A percentile compares a stretch with the other conserved stretches of the same genome.
phyloP scores from a whole-genome alignment of 1,139 yeast genomes.

The Taiozyma sp. region DNA sequence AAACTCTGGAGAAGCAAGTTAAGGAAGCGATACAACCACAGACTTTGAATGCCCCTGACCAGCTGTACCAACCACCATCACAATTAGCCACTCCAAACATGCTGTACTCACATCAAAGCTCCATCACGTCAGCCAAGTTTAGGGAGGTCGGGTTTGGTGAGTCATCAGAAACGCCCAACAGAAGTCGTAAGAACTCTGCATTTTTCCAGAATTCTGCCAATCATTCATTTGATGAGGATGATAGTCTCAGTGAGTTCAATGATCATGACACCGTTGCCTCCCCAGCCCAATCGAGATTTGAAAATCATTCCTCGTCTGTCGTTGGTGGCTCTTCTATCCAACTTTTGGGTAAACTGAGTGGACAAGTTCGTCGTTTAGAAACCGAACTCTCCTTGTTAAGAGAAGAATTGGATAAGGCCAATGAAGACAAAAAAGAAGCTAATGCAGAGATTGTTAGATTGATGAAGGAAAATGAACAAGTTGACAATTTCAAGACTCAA shows the following conservation, averaged over 20 bases:
- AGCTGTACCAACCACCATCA: not conserved
- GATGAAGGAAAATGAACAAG: constrained; percentile 49
- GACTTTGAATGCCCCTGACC: constrained; percentile 4
- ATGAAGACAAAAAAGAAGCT: constrained; percentile 57
- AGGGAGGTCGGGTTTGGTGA: constrained; percentile 31
- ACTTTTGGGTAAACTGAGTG: constrained; percentile 64
- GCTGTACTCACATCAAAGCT: constrained; percentile 8
- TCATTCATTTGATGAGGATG: constrained; percentile 16
- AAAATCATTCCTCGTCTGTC: constrained; percentile 20
- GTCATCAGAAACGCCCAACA: constrained; percentile 31
- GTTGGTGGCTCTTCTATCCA: constrained; percentile 45
- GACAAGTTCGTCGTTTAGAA: constrained; percentile 75
- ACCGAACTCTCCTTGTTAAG: constrained; percentile 64
- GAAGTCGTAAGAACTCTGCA: constrained; percentile 21
- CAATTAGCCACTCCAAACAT: not conserved
- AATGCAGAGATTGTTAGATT: constrained; percentile 62
- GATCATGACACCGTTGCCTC: constrained; percentile 15
- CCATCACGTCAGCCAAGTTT: constrained; percentile 18
- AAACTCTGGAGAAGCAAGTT: constrained; percentile 37
- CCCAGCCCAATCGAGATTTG: constrained; percentile 14
- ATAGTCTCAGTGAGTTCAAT: constrained; percentile 17
- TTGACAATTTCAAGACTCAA: constrained; percentile 33
- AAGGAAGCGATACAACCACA: constrained; percentile 22
- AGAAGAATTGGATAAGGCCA: constrained; percentile 55
- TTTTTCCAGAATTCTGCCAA: constrained; percentile 6